Evolutionary conservation across 768 basidiomycete species (phyloP), one percentile per base, ranked within the genome.

Genomic region (Tulasnella sp.): DNA sequence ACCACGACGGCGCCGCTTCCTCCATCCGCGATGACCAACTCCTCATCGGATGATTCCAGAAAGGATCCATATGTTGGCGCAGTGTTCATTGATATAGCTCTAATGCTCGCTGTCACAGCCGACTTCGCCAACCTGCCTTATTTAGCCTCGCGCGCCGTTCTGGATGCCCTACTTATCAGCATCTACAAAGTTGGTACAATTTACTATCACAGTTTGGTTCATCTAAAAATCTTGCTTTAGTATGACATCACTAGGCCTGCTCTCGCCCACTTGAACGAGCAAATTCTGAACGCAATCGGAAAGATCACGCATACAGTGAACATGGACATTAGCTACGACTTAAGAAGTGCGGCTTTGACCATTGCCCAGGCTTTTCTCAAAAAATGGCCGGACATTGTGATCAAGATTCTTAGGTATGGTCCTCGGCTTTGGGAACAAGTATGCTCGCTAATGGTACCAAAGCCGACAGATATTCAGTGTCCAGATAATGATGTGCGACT

Each of bases 311-410:
- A 88, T 38, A 80, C 89, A 11, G 79, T 90, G 49, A 81, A 86
- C 4, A 82, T 84, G 54, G 86, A 90, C 49, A 82, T 90, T 70
- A 89, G 87, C 80, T 89, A 91, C 72, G 92, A 93, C 79, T 79
- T 91, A 37, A 88, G 90, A 9, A 90, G 91, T 78, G 82, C 92
- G 9, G 86, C 88, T 22, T 81, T 93, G 67, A 88, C 90, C 2
- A 85, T 87, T 11, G 85, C 86, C 25, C 89, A 90, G 76, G 87
- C 88, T 4, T 90, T 89, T 77, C 86, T 92, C 77, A 90, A 88
- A 78, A 83, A 86, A 78, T 91, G 89, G 83, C 85, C 88, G 40
- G 81, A 83, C 9, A 83, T 88, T 45, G 85, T 87, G 75, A 87
- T 88, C 34, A 83, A 85, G 52, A 84, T 89, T 76, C 82, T 91